Percentiles rank a stretch among this genome's conserved stretches.
These are phyloP conservation scores for Diplosphaera chodatii DNA, from an alignment of 139 green algal species.

Conservation along the genomic window DNA sequence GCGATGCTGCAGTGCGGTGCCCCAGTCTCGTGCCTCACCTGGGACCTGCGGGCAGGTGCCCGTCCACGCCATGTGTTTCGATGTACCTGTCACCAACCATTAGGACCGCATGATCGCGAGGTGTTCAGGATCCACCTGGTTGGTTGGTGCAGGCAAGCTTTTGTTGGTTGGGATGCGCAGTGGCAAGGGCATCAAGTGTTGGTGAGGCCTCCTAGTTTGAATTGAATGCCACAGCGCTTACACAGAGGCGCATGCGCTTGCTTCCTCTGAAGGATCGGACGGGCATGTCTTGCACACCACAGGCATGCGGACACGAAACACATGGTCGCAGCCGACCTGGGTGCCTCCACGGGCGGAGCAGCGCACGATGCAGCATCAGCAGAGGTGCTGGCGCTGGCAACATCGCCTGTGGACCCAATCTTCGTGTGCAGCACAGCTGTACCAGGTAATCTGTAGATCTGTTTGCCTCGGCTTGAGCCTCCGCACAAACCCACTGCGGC, in stretches of 20 bases:
- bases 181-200: slow-evolving; percentile 26
- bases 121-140: no score
- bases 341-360: not conserved
- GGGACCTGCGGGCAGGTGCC: slow-evolving; percentile 44
- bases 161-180: slow-evolving; percentile 34
- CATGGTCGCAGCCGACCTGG: slow-evolving; percentile 9
- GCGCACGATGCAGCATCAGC: slow-evolving; percentile 17
- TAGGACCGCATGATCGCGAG: no score
- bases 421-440: slow-evolving; percentile 19
- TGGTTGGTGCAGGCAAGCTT: slow-evolving; percentile 9
- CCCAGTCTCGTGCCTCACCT: slow-evolving; percentile 29
- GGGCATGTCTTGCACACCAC: no score
- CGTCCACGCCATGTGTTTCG: no score
- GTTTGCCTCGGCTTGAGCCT: no score
- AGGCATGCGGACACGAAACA: slow-evolving; percentile 41
- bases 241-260: no score
- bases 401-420: slow-evolving; percentile 22
- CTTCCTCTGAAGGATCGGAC: no score
- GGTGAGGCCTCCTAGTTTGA: not conserved
- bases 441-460: no score
- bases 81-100: no score
- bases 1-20: slow-evolving; percentile 22
- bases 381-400: slow-evolving; percentile 20
- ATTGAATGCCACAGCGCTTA: no score
- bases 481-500: no score